Evolutionary conservation across 2,329 filamentous ascomycete genomes (phyloP), one percentile per base, ranked within the genome.

Genomic region (Drechslerella coelobrocha): DNA sequence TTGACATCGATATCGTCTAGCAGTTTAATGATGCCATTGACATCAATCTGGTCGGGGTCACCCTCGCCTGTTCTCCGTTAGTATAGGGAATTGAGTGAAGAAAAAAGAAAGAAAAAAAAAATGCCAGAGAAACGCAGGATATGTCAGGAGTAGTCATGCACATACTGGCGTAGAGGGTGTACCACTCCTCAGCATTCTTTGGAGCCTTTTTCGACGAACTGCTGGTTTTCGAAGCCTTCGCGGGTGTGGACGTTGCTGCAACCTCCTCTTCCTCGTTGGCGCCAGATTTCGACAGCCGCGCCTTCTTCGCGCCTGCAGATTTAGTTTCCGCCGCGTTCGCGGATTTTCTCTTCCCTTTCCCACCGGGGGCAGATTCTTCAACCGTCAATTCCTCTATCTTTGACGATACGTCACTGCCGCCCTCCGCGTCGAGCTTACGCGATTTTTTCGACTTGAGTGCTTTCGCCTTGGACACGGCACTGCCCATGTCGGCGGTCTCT

Each of bases 141-240:
- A 21, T 45, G n/a, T 23, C n/a, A n/a, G n/a, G n/a, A n/a, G n/a
- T n/a, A n/a, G n/a, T n/a, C n/a, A n/a, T 52, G 23, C 6, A 62
- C 66, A 10, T 71, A 71, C 66, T 71, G 6, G 66, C 66, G 19
- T 71, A 71, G 17, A 26, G 9, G 12, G 41, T 23, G 26, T 59
- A 71, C 66, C 66, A 71, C n/a, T 71, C 66, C 10, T 63, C 66
- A 5, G 24, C 53, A n/a, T 24, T 71, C 37, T 71, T 71, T 10
- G 66, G 66, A 12, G 60, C 39, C 26, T 54, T 59, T 23, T 41
- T 50, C 7, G 34, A 2, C 12, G 51, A 21, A 10, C 23, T 10
- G n/a, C 52, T 59, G 10, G 48, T 23, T n/a, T 54, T 54, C 19
- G 23, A 39, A 8, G 43, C 9, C 29, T 31, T 31, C 14, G 34